Base-by-base conservation (phyloP, 139 green algal species). In the Chloropicon primus region DNA sequence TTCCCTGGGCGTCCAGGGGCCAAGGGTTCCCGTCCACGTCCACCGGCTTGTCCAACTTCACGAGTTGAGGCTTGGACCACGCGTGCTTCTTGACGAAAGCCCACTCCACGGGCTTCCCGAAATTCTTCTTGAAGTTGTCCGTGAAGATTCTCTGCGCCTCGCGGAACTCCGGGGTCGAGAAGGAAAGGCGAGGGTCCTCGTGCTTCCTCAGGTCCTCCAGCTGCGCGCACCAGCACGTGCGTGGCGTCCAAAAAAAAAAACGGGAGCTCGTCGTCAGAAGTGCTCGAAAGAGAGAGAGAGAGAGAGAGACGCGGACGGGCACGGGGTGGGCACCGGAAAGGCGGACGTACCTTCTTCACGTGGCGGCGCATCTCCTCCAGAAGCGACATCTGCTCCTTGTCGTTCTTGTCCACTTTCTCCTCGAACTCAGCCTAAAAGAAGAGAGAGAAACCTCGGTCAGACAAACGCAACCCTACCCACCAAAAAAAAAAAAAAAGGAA, bases 151-250 rank as follows among this genome's bases (percentile, higher is more conserved):
- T 84, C 83, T 95, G 89, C 0, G 92, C 92, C 72, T 96, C 92
- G 81, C 94, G 96, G 87, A 97, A 97, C 84, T 97, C 93, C 1
- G 93, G 93, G 10, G 93, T 97, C 25, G 89, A 93, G 76, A 97
- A 97, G 26, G 85, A 94, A 1, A 97, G 83, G 2, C 93, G 81
- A 0, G 93, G 93, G 79, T 97, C 93, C 78, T 96, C 91, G 74
- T 94, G 87, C 77, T 91, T 87, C 3, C 87, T 81, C 78, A 91
- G 80, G 10, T 96, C 88, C 82, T 96, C 88, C 53, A 97, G 81
- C 91, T 97, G 84, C 21, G 71, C 5, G 21, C 53, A 72, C 22
- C 53, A 22, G n/a, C n/a, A n/a, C n/a, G n/a, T n/a, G n/a, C n/a
- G n/a, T n/a, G n/a, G 17, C 41, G 17, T 62, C 5, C 41, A 62